Percentiles rank a stretch among this genome's conserved stretches.
Evolutionary conservation across 495 filamentous ascomycete genomes (phyloP).

Genomic region (Penicillium bovifimosum): DNA sequence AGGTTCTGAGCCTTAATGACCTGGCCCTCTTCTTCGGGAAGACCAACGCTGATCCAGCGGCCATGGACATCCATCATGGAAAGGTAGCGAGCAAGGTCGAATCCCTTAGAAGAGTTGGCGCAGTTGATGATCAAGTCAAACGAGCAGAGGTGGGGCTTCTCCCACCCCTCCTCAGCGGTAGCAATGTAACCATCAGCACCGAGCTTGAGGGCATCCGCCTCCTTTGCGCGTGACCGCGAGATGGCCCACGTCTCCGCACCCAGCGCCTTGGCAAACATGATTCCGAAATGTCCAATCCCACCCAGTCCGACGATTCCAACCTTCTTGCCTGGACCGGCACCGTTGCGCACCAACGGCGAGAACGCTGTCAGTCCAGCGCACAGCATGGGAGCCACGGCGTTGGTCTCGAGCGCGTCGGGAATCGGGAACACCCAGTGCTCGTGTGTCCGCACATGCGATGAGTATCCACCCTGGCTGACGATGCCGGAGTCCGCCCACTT

Average conservation of each 20-base stretch:
- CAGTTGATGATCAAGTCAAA: slow-evolving; percentile 74
- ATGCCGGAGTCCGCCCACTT: slow-evolving; percentile 59
- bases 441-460: slow-evolving; percentile 67
- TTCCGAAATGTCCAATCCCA: slow-evolving; percentile 69
- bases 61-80: slow-evolving; percentile 78
- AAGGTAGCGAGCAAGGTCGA: slow-evolving; percentile 67
- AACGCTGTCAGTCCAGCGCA: slow-evolving; percentile 83
- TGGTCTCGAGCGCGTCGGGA: slow-evolving; percentile 62
- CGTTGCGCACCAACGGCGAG: slow-evolving; percentile 69
- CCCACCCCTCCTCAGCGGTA: slow-evolving; percentile 64
- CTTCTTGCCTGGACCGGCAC: slow-evolving; percentile 72
- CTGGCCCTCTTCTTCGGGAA: slow-evolving; percentile 76
- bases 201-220: slow-evolving; percentile 60
- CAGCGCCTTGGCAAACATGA: slow-evolving; percentile 66
- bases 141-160: slow-evolving; percentile 42
- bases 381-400: slow-evolving; percentile 76
- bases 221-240: slow-evolving; percentile 61
- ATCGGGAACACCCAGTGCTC: slow-evolving; percentile 74
- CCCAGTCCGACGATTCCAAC: slow-evolving; percentile 74
- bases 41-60: slow-evolving; percentile 73
- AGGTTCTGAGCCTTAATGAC: slow-evolving; percentile 72
- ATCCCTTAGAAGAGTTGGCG: slow-evolving; percentile 62
- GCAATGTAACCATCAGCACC: slow-evolving; percentile 72
- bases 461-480: slow-evolving; percentile 60
- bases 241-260: slow-evolving; percentile 69